Percentiles rank a stretch among this genome's conserved stretches.
Evolutionary conservation across 148 eudicot genomes (phyloP).

Genomic region (Silene conica): DNA sequence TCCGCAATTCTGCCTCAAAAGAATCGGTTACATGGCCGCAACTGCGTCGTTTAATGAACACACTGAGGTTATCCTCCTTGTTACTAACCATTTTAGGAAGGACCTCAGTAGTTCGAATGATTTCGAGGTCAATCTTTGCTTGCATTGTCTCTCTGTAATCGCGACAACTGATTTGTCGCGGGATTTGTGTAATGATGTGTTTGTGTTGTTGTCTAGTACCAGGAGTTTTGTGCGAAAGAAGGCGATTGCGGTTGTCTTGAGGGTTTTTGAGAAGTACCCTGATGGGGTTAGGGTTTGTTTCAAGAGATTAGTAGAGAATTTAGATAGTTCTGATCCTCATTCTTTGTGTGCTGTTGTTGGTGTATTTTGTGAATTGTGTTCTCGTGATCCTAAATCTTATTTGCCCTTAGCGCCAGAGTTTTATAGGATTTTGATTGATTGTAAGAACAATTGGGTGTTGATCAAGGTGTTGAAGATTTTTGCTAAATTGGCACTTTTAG

Average conservation of each 20-base stretch:
- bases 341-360: constrained; percentile 55
- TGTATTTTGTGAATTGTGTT: constrained; percentile 76
- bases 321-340: constrained; percentile 52
- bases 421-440: constrained; percentile 62
- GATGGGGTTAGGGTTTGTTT: constrained; percentile 89
- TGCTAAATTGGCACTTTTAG: constrained; percentile 65
- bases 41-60: constrained; percentile 43
- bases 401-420: constrained; percentile 84
- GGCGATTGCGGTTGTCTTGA: constrained; percentile 52
- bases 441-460: constrained; percentile 88
- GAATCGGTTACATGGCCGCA: constrained; percentile 70
- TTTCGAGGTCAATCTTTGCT: constrained; percentile 57
- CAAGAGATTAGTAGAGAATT: constrained; percentile 75
- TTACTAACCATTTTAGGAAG: constrained; percentile 79
- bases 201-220: constrained; percentile 40
- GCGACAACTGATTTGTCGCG: constrained; percentile 56
- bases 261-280: constrained; percentile 56
- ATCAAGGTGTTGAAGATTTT: constrained; percentile 92
- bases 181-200: constrained; percentile 71
- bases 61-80: constrained; percentile 61
- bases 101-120: constrained; percentile 56
- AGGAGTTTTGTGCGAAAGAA: constrained; percentile 58
- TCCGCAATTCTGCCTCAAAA: constrained; percentile 46
- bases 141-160: constrained; percentile 49
- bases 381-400: constrained; percentile 51